Evolutionary conservation across 2,329 filamentous ascomycete genomes (phyloP).

Genomic region (Alternaria metachromatica): DNA sequence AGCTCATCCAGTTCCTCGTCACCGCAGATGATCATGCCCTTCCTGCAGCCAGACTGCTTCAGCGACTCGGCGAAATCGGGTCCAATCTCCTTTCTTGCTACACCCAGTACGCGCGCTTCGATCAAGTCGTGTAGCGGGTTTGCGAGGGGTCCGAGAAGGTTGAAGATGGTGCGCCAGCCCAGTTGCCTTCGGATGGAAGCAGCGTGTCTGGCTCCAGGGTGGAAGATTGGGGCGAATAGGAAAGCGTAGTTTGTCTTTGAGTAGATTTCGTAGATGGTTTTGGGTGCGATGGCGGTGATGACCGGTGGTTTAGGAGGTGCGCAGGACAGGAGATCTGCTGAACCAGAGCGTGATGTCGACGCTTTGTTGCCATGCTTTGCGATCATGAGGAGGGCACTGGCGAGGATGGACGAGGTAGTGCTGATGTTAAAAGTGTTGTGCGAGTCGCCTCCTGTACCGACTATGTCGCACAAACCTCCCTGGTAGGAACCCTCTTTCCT

Average conservation of each 20-base stretch:
- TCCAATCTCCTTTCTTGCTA: conserved; percentile 85
- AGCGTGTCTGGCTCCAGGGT: conserved; percentile 91
- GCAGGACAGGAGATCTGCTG: conserved; percentile 84
- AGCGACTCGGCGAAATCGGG: conserved; percentile 89
- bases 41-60: conserved; percentile 74
- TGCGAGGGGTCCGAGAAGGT: conserved; percentile 88
- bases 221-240: conserved; percentile 94
- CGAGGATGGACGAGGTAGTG: conserved; percentile 91
- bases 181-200: conserved; percentile 85
- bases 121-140: conserved; percentile 82
- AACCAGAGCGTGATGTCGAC: conserved; percentile 93
- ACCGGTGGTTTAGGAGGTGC: conserved; percentile 75
- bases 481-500: conserved; percentile 75
- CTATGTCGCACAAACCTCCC: conserved; percentile 92
- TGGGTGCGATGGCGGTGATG: conserved; percentile 74
- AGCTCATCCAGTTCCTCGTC: conserved; percentile 96
- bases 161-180: conserved; percentile 96
- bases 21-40: conserved; percentile 90
- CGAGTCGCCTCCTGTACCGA: conserved; percentile 93
- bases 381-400: conserved; percentile 81
- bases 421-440: conserved; percentile 99
- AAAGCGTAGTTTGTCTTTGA: conserved; percentile 88
- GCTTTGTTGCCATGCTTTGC: conserved; percentile 97
- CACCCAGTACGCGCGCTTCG: conserved; percentile 91
- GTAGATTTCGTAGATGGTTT: conserved; percentile 76